Percentiles rank a stretch among this genome's conserved stretches.
These are phyloP conservation scores for Bassia scoparia DNA, from an alignment of 148 eudicot species.

Conservation along the genomic window DNA sequence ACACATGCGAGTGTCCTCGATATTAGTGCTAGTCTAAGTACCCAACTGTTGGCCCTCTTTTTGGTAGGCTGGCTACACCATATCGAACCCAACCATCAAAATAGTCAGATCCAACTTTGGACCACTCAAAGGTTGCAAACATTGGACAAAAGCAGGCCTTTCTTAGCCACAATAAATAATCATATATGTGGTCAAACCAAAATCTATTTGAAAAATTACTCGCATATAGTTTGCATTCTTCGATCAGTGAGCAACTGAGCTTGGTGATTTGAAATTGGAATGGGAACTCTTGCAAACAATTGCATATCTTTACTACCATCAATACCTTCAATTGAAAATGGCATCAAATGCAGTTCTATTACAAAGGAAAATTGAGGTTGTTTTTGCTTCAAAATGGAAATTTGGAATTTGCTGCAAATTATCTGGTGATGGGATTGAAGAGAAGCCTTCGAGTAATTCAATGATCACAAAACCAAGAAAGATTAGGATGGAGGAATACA, in stretches of 20 bases:
- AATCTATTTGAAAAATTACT: not conserved
- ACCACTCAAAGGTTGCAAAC: not conserved
- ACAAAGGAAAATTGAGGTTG: constrained; percentile 21
- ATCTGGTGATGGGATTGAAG: constrained; percentile 39
- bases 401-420: constrained; percentile 39
- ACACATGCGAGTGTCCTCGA: too few species aligned
- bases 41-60: too few species aligned
- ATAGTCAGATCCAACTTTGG: constrained; percentile 6
- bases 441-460: constrained; percentile 27
- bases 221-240: not conserved
- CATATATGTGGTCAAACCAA: not conserved
- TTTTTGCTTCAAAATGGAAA: constrained; percentile 10
- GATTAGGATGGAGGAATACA: constrained; percentile 69
- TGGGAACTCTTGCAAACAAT: constrained; percentile 36
- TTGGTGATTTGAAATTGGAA: constrained; percentile 8
- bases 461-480: constrained; percentile 22
- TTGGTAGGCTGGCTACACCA: not conserved
- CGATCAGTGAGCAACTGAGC: not conserved
- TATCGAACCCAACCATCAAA: not conserved
- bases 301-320: constrained; percentile 19
- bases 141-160: not conserved
- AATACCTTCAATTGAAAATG: constrained; percentile 20
- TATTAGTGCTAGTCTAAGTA: too few species aligned
- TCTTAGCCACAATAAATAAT: not conserved
- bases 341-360: constrained; percentile 13